phyloP scores from a whole-genome alignment of 1,139 yeast species.

The Arxiozyma bovina region DNA sequence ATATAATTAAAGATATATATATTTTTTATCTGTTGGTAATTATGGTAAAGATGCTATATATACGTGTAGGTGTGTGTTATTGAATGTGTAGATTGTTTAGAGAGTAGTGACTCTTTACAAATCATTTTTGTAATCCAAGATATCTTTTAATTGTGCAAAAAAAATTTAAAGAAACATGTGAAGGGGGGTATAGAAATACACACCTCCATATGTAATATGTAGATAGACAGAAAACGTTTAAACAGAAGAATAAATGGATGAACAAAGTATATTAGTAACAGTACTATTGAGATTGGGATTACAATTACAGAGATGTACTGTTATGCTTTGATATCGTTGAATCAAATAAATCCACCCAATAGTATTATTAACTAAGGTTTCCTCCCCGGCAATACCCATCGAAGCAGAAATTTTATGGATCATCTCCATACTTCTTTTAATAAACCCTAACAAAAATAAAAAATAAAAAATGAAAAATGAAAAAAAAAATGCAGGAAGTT shows the following conservation, averaged over 20 bases:
- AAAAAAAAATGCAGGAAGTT: too few relatives aligned
- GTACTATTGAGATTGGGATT: background rate
- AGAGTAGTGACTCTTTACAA: background rate
- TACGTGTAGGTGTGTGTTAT: background rate
- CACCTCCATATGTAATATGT: too few relatives aligned
- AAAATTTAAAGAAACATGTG: background rate
- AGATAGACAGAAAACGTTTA: background rate
- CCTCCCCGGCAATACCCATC: too few relatives aligned
- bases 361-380: constrained; percentile 10
- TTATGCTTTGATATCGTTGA: constrained; percentile 24
- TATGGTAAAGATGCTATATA: background rate
- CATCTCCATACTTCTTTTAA: too few relatives aligned
- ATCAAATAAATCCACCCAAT: constrained; percentile 11
- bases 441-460: background rate
- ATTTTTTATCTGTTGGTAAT: background rate
- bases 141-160: too few relatives aligned
- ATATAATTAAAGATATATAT: too few relatives aligned
- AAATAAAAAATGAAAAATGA: too few relatives aligned
- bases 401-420: too few relatives aligned
- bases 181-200: background rate
- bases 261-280: background rate
- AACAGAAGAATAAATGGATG: too few relatives aligned
- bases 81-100: background rate
- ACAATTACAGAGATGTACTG: constrained; percentile 32
- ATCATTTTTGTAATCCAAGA: too few relatives aligned